Percentiles rank a stretch among this genome's conserved stretches.
phyloP scores from a whole-genome alignment of 1,284 basidiomycete species.

The Flammula alnicola region DNA sequence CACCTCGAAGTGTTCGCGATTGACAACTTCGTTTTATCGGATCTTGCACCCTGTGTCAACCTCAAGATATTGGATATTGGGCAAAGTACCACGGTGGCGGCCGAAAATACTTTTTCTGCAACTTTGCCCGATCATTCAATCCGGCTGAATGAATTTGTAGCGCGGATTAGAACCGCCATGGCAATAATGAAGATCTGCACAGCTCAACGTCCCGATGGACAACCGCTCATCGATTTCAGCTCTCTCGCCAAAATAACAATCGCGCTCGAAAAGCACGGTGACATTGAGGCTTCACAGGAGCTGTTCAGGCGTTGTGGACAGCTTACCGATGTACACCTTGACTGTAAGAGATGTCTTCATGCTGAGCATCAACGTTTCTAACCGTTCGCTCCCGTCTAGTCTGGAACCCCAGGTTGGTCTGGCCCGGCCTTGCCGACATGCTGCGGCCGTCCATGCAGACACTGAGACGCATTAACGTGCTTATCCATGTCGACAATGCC shows the following conservation, averaged over 20 bases:
- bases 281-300: neutral
- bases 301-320: neutral
- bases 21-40: no score
- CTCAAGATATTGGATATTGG: no score
- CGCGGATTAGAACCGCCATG: no score
- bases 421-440: neutral
- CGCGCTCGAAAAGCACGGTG: no score
- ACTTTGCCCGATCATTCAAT: no score
- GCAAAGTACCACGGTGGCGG: no score
- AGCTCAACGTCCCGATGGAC: neutral
- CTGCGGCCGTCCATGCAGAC: neutral
- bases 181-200: no score
- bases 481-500: neutral
- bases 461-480: neutral
- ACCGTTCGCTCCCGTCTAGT: neutral
- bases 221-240: neutral
- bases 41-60: no score
- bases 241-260: neutral
- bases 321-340: neutral
- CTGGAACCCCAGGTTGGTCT: no score
- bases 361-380: neutral
- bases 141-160: no score
- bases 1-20: no score
- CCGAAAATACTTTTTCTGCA: no score
- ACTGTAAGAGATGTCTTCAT: neutral